phyloP scores from a whole-genome alignment of 2,329 filamentous ascomycete genomes.

The Cladophialophora chaetospira region DNA sequence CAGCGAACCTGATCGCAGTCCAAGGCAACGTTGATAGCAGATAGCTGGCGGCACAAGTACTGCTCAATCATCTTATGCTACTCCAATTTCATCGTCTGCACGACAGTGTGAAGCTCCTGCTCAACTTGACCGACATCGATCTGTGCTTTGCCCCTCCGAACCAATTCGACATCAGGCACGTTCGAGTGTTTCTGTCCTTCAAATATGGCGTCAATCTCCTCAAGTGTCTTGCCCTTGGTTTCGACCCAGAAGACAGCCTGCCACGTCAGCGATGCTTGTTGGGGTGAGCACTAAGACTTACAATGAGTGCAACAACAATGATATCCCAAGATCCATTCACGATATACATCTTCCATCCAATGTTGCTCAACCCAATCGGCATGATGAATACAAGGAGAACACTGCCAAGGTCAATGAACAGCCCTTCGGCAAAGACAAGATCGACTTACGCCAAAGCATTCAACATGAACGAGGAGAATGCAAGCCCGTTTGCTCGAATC shows the following conservation, averaged over 20 bases:
- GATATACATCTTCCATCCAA: slow-evolving; percentile 53
- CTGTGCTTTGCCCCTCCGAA: slow-evolving; percentile 3
- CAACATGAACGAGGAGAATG: slow-evolving; percentile 7
- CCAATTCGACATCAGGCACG: slow-evolving; percentile 10
- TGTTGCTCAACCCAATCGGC: slow-evolving; percentile 45
- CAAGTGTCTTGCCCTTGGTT: slow-evolving; percentile 35
- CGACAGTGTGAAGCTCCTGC: background rate
- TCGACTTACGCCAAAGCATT: slow-evolving; percentile 9
- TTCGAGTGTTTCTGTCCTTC: slow-evolving; percentile 12
- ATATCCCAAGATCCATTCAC: slow-evolving; percentile 52
- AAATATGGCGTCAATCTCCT: slow-evolving; percentile 33
- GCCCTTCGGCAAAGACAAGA: slow-evolving; percentile 27
- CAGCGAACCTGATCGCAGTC: too few relatives aligned
- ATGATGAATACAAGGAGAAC: slow-evolving; percentile 9
- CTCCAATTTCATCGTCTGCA: slow-evolving; percentile 10
- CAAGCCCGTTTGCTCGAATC: slow-evolving; percentile 41
- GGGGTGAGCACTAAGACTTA: background rate
- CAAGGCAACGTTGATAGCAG: too few relatives aligned
- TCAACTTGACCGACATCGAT: slow-evolving; percentile 3
- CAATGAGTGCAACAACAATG: slow-evolving; percentile 43
- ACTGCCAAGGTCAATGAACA: background rate
- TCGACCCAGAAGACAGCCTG: slow-evolving; percentile 24
- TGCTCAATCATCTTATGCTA: background rate
- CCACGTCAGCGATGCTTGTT: background rate
- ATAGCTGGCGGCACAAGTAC: too few relatives aligned